Evolutionary conservation across 805 yeast species (phyloP).

Genomic region (Groenewaldozyma tartarivorans): DNA sequence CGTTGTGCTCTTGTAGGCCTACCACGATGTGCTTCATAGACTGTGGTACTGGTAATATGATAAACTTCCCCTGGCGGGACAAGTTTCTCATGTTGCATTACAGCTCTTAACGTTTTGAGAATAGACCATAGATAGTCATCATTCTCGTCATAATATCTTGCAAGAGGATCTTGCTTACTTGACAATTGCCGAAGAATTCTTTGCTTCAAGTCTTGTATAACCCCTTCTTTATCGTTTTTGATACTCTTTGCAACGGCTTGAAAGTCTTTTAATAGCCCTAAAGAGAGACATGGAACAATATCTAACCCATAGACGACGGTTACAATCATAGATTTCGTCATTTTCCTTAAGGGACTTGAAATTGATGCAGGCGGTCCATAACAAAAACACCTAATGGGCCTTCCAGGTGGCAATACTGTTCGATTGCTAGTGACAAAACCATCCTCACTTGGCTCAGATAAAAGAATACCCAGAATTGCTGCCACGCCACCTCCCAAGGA

Average conservation of each 20-base stretch:
- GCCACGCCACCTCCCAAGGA: slow-evolving; percentile 29
- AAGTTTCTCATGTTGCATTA: slow-evolving; percentile 26
- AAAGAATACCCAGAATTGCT: slow-evolving; percentile 22
- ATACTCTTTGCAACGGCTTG: slow-evolving; percentile 23
- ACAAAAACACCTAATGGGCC: slow-evolving; percentile 23
- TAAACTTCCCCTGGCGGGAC: slow-evolving; percentile 29
- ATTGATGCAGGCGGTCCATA: slow-evolving; percentile 28
- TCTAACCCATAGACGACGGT: slow-evolving; percentile 27
- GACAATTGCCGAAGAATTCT: slow-evolving; percentile 22
- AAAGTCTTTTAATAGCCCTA: slow-evolving; percentile 25
- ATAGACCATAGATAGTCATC: slow-evolving; percentile 23
- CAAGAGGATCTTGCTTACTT: slow-evolving; percentile 16
- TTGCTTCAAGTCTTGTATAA: slow-evolving; percentile 19
- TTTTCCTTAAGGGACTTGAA: slow-evolving; percentile 18
- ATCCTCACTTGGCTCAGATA: slow-evolving; percentile 14
- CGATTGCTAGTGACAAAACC: slow-evolving; percentile 19
- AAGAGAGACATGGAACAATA: slow-evolving; percentile 26
- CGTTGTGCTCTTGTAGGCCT: slow-evolving; percentile 20
- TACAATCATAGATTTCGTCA: slow-evolving; percentile 20
- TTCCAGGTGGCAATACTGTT: slow-evolving; percentile 20
- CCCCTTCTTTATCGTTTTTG: slow-evolving; percentile 18
- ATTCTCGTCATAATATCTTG: slow-evolving; percentile 14
- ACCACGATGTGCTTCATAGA: slow-evolving; percentile 21
- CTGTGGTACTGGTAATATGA: slow-evolving; percentile 22
- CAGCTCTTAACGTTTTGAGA: slow-evolving; percentile 21